Evolutionary conservation across 1,139 yeast genomes (phyloP).

Genomic region (Saccharomyces hybrid): DNA sequence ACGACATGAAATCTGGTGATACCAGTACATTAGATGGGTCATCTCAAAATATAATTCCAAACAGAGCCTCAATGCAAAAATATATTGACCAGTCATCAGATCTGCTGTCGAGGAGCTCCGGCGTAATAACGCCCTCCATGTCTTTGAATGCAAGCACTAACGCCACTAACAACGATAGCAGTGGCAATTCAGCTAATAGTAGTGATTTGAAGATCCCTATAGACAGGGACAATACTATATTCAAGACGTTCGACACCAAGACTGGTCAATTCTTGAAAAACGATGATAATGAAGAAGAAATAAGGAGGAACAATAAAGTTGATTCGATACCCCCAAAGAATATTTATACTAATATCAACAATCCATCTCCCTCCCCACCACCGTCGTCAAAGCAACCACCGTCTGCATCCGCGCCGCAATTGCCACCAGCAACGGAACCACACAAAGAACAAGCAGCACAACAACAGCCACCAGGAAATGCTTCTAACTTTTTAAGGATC

Average conservation of each 20-base stretch:
- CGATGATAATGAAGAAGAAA: background rate
- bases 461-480: background rate
- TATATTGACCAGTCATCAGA: background rate
- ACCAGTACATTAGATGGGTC: background rate
- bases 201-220: background rate
- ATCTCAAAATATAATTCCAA: background rate
- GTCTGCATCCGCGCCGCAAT: background rate
- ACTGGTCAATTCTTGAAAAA: slow-evolving; percentile 27
- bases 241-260: slow-evolving; percentile 29
- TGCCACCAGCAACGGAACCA: background rate
- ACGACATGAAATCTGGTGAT: background rate
- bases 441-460: background rate
- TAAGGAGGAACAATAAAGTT: background rate
- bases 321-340: background rate
- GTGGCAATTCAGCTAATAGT: background rate
- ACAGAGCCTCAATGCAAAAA: background rate
- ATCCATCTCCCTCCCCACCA: background rate
- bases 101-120: background rate
- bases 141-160: background rate
- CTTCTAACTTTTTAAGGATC: background rate
- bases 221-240: slow-evolving; percentile 10
- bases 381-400: background rate
- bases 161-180: background rate
- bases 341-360: background rate
- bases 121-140: background rate